Percentiles rank a stretch among this genome's conserved stretches.
Evolutionary conservation across 257 asterid species (phyloP).

Genomic region (Coffea eugenioides): DNA sequence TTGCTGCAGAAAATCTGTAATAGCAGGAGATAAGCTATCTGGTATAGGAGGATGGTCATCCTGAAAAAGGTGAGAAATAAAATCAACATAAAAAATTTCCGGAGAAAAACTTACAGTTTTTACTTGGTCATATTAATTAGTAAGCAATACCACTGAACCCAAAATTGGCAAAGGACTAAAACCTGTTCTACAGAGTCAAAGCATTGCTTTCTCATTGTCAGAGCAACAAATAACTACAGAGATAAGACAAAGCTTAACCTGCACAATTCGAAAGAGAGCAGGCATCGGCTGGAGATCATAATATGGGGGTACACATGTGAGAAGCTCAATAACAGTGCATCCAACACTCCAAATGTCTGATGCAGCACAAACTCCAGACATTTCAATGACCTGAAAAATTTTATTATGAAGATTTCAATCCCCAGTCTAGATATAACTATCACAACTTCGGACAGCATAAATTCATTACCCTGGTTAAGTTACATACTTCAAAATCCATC

Average conservation of each 20-base stretch:
- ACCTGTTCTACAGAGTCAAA: background rate
- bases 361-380: constrained; percentile 99
- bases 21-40: constrained; percentile 47
- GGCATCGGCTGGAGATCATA: constrained; percentile 99
- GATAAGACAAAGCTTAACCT: constrained; percentile 48
- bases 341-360: constrained; percentile 99
- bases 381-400: constrained; percentile 79
- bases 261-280: constrained; percentile 95
- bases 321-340: constrained; percentile 97
- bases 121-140: background rate
- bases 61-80: constrained; percentile 23
- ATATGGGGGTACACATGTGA: constrained; percentile 94
- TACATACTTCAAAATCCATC: background rate
- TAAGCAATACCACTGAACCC: background rate
- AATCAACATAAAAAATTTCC: background rate
- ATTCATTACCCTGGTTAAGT: background rate
- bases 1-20: constrained; percentile 50
- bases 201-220: background rate
- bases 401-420: constrained; percentile 7
- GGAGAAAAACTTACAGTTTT: background rate
- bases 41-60: constrained; percentile 57
- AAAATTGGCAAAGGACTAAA: constrained; percentile 5
- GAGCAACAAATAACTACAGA: constrained; percentile 2
- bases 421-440: background rate
- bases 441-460: background rate